Percentiles rank a stretch among this genome's conserved stretches.
These are phyloP conservation scores for Cetradonia linearis DNA, from an alignment of 495 filamentous ascomycete species.

Conservation along the genomic window DNA sequence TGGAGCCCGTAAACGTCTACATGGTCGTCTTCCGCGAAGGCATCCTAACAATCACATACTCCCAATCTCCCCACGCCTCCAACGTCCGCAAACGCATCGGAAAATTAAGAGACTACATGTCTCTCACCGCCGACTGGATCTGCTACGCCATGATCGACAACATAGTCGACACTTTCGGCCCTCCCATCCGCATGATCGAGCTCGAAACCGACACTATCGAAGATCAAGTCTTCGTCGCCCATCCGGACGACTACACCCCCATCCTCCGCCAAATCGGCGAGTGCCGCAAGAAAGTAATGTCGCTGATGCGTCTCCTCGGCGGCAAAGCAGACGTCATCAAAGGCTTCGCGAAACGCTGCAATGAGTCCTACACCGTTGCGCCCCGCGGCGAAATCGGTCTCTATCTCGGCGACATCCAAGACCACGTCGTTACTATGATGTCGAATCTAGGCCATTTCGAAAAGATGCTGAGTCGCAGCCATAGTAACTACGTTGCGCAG, in stretches of 20 bases:
- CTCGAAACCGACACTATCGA: constrained; percentile 84
- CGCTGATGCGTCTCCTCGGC: constrained; percentile 79
- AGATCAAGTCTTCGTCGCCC: constrained; percentile 84
- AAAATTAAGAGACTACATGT: constrained; percentile 84
- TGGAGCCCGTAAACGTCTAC: constrained; percentile 91
- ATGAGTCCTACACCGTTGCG: constrained; percentile 88
- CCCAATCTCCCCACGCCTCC: constrained; percentile 67
- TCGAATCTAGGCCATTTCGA: constrained; percentile 90
- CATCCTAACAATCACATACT: constrained; percentile 85
- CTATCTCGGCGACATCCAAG: constrained; percentile 93
- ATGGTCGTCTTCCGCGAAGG: constrained; percentile 96
- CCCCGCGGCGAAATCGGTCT: constrained; percentile 92
- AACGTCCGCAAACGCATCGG: constrained; percentile 89
- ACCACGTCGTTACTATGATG: constrained; percentile 99
- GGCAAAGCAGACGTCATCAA: constrained; percentile 96
- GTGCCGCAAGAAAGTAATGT: constrained; percentile 89
- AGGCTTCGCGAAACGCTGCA: constrained; percentile 96
- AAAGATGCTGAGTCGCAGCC: constrained; percentile 91
- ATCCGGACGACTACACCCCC: constrained; percentile 72
- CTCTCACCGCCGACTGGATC: constrained; percentile 92
- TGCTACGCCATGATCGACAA: constrained; percentile 98
- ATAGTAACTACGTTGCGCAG: constrained; percentile 93
- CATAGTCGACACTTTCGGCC: constrained; percentile 92
- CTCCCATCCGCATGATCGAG: constrained; percentile 77
- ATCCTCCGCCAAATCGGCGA: constrained; percentile 84